phyloP scores from a whole-genome alignment of 805 yeast genomes.

The Saccharomycopsis microspora region DNA sequence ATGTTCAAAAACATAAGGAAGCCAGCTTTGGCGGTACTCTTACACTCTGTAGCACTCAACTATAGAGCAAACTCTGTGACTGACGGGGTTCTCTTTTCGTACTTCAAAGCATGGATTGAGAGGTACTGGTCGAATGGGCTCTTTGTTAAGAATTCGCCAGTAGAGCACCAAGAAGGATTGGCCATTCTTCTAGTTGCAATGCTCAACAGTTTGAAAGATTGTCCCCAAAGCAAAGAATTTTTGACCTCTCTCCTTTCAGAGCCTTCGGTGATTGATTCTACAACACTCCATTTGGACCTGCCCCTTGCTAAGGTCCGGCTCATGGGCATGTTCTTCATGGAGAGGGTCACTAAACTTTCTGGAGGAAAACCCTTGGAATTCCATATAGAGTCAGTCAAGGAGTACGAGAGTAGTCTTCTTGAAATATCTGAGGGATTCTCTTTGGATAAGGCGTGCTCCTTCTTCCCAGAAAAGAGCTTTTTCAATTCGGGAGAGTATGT shows the following conservation, averaged over 20 bases:
- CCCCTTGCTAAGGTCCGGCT: conserved; percentile 6
- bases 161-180: conserved; percentile 6
- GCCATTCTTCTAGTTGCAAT: conserved; percentile 3
- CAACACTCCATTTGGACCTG: conserved; percentile 12
- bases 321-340: conserved; percentile 13
- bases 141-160: conserved; percentile 4
- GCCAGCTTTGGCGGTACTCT: too few species aligned
- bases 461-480: too few species aligned
- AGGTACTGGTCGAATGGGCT: neutral
- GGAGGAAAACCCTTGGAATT: conserved; percentile 3
- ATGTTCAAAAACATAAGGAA: too few species aligned
- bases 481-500: neutral
- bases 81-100: too few species aligned
- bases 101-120: neutral
- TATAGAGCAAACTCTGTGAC: too few species aligned
- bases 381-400: conserved; percentile 5
- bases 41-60: too few species aligned
- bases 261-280: neutral
- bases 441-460: neutral
- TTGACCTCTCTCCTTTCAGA: neutral
- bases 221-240: neutral
- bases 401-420: conserved; percentile 1
- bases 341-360: conserved; percentile 4
- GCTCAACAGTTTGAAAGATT: neutral
- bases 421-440: neutral